Base-by-base conservation (phyloP, 176 grass and related monocot genomes). In the Ananas comosus region DNA sequence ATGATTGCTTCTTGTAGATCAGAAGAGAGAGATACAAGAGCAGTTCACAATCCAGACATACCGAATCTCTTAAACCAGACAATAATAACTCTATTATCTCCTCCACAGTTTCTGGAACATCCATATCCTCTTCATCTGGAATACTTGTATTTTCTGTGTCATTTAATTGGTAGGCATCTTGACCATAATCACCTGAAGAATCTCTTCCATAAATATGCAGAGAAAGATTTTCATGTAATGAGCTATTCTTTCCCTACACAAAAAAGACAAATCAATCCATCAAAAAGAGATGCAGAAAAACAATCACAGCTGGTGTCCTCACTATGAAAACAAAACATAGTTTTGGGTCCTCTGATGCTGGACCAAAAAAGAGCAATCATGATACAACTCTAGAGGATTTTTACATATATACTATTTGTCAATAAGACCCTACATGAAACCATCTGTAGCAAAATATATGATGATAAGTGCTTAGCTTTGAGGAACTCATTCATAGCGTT, bases 61-160 rank as follows among this genome's bases (percentile, higher is more conserved):
- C 93, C 4, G 89, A 90, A 86, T 97, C 93, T 81, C 80, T 87
- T 59, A 97, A 76, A 72, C 93, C 86, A 87, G 82, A 91, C 83
- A 97, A 77, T 68, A 92, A 68, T 42, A 87, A 85, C 64, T 97
- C 89, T 48, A 92, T 86, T 69, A 90, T 87, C 75, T 92, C 89
- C 79, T 97, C 93, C 24, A 88, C 86, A 59, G 57, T 83, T 92
- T 92, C 93, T 74, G 93, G 89, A 71, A 97, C 81, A 83, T 97
- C 89, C 86, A 97, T 90, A 69, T 85, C 88, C 83, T 91, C 86
- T 71, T 97, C 89, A 25, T 83, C 77, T 72, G 53, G 52, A 14
- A 18, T 76, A 70, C 51, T 78, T 63, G 51, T 25, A 69, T 14
- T 24, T 49, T 64, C 50, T 66, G 52, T 78, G 49, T 78, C 66